A percentile compares a stretch with the other conserved stretches of the same genome.
phyloP scores from a whole-genome alignment of 2,329 filamentous ascomycete species.

The Knufia petricola region DNA sequence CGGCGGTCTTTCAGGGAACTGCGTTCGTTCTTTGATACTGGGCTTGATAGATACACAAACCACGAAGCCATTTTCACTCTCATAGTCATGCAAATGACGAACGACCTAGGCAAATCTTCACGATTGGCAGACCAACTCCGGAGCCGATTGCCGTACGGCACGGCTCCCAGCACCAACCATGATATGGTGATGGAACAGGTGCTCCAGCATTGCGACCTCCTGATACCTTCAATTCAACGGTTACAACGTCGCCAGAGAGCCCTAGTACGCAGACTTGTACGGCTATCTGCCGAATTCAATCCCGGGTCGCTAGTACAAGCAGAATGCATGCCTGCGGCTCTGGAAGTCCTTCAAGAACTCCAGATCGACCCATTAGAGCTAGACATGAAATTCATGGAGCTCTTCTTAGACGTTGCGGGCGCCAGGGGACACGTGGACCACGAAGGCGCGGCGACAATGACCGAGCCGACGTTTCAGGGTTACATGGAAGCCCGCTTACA shows the following conservation, averaged over 20 bases:
- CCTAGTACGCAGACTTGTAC: conserved; percentile 24
- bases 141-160: conserved; percentile 17
- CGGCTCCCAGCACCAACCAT: conserved; percentile 18
- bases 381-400: conserved; percentile 26
- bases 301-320: conserved; percentile 29
- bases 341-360: conserved; percentile 20
- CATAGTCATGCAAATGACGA: conserved; percentile 26
- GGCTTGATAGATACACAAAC: conserved; percentile 12
- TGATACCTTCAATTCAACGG: conserved; percentile 21
- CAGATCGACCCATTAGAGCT: conserved; percentile 20
- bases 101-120: conserved; percentile 29
- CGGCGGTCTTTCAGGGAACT: conserved; percentile 25
- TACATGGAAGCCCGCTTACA: neutral
- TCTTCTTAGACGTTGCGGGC: conserved; percentile 28
- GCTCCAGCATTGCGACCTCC: conserved; percentile 11
- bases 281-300: conserved; percentile 27
- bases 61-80: conserved; percentile 22
- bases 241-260: conserved; percentile 13
- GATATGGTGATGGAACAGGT: conserved; percentile 25
- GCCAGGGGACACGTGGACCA: conserved; percentile 27
- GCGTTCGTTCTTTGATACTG: conserved; percentile 16
- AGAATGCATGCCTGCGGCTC: conserved; percentile 25
- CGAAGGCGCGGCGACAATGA: conserved; percentile 23
- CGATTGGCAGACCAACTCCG: conserved; percentile 19
- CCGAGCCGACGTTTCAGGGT: conserved; percentile 18